Conservation (phyloP, 305 asterid genomes). For the Coffea humblotiana region DNA sequence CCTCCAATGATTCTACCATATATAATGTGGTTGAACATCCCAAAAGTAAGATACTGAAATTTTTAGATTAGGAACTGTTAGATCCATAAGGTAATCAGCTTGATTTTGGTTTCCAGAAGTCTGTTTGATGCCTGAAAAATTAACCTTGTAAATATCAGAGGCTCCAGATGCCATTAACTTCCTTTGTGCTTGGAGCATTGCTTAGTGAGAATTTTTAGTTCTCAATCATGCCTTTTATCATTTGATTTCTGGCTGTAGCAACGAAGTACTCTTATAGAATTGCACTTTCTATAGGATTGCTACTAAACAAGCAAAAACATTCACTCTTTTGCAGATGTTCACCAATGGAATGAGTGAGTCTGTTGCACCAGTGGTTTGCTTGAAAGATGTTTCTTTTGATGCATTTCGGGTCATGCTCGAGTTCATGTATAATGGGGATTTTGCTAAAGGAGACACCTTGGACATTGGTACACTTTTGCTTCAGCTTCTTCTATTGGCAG, state of each 20-base stretch:
- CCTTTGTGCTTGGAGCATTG: background rate
- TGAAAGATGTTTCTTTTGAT: constrained; percentile 74
- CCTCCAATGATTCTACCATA: too few relatives aligned
- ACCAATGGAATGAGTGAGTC: constrained; percentile 98
- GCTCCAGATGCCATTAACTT: background rate
- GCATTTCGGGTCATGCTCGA: constrained; percentile 74
- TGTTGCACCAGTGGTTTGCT: constrained; percentile 54
- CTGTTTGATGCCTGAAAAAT: background rate
- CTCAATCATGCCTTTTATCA: background rate
- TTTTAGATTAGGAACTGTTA: background rate
- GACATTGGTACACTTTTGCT: constrained; percentile 58
- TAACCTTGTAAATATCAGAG: background rate
- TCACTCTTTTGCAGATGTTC: constrained; percentile 69
- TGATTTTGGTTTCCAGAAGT: background rate
- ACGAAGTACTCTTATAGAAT: background rate
- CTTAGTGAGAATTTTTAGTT: background rate
- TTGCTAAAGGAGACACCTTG: constrained; percentile 41
- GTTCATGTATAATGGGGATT: constrained; percentile 80
- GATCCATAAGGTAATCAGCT: background rate
- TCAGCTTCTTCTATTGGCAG: constrained; percentile 86
- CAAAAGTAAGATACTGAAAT: background rate
- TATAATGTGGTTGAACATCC: background rate
- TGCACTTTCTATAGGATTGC: background rate
- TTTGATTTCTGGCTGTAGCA: background rate
- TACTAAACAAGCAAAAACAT: constrained; percentile 12